phyloP scores from a whole-genome alignment of 352 stramenopile species.

The Phytopythium montanum region DNA sequence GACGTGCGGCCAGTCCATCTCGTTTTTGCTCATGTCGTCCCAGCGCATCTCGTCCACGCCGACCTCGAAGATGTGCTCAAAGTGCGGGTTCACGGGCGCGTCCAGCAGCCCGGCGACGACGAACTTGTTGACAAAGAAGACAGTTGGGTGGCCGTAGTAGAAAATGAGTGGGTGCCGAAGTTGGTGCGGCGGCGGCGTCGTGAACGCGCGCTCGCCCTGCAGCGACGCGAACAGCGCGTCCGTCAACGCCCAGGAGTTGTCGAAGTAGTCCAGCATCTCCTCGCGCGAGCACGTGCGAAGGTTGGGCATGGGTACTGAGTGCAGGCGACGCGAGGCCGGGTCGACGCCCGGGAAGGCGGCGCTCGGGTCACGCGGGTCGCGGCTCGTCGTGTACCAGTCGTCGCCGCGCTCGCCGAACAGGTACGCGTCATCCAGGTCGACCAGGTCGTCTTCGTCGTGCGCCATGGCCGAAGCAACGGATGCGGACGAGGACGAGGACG shows the following conservation, averaged over 20 bases:
- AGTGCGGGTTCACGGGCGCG: conserved; percentile 90
- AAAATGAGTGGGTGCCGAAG: conserved; percentile 97
- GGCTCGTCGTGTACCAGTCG: conserved; percentile 72
- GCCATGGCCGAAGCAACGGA: conserved; percentile 18
- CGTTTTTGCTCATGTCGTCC: conserved; percentile 98
- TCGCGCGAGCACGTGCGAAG: conserved; percentile 78
- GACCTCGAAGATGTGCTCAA: conserved; percentile 96
- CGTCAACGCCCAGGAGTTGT: conserved; percentile 95
- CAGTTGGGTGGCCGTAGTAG: conserved; percentile 97
- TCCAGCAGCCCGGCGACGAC: conserved; percentile 88
- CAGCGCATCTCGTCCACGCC: conserved; percentile 98
- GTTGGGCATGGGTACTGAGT: conserved; percentile 80
- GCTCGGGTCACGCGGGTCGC: conserved; percentile 46
- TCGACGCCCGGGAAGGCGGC: conserved; percentile 51
- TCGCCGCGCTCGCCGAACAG: conserved; percentile 57
- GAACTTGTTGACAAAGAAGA: conserved; percentile 97
- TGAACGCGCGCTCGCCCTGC: conserved; percentile 89
- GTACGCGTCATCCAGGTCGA: conserved; percentile 47
- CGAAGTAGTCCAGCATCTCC: conserved; percentile 92
- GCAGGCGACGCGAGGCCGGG: conserved; percentile 32
- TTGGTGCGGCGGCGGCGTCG: conserved; percentile 89
- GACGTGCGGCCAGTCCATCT: conserved; percentile 92
- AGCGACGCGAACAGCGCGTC: conserved; percentile 92
- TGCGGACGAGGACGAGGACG: conserved; percentile 8
- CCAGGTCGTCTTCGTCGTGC: conserved; percentile 27